A percentile compares a stretch with the other conserved stretches of the same genome.
Evolutionary conservation across 176 grass and related monocot genomes (phyloP).

Genomic region (Puccinellia tenuiflora): DNA sequence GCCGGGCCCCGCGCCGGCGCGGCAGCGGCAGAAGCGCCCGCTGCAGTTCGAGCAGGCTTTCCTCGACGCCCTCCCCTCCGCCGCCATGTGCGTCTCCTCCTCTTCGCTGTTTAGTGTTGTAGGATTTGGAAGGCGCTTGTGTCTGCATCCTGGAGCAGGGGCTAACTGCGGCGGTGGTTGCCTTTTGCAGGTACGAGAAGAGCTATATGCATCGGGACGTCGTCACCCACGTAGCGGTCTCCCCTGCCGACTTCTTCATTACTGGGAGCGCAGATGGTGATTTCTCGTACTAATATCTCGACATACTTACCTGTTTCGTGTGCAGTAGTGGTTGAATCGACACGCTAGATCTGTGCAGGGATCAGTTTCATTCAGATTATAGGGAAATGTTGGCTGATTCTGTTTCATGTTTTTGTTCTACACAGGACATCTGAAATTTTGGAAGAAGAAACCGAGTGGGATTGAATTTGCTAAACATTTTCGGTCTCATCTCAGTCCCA

Average conservation of each 20-base stretch:
- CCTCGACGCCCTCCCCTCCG: constrained; percentile 83
- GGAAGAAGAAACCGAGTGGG: constrained; percentile 87
- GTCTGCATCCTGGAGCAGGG: background rate
- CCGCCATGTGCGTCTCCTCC: constrained; percentile 54
- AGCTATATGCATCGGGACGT: constrained; percentile 99
- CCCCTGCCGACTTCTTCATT: constrained; percentile 83
- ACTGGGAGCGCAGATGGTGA: constrained; percentile 88
- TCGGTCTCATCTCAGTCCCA: constrained; percentile 89
- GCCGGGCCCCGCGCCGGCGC: constrained; percentile 52
- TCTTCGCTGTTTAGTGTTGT: background rate
- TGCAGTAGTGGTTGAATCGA: background rate
- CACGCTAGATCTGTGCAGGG: background rate
- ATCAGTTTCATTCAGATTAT: background rate
- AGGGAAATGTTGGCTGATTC: background rate
- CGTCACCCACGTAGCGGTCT: constrained; percentile 84
- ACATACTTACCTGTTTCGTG: background rate
- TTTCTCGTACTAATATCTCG: background rate
- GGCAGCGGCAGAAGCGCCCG: constrained; percentile 63
- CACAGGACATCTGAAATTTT: constrained; percentile 88
- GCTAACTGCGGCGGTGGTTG: background rate
- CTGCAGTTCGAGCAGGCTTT: constrained; percentile 97
- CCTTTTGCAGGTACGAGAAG: constrained; percentile 85
- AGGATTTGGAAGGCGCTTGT: background rate
- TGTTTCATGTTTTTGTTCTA: background rate
- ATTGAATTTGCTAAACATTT: constrained; percentile 99